Percentiles rank a stretch among this genome's conserved stretches.
Evolutionary conservation across 345 rosid genomes (phyloP).

Genomic region (Mangifera indica): DNA sequence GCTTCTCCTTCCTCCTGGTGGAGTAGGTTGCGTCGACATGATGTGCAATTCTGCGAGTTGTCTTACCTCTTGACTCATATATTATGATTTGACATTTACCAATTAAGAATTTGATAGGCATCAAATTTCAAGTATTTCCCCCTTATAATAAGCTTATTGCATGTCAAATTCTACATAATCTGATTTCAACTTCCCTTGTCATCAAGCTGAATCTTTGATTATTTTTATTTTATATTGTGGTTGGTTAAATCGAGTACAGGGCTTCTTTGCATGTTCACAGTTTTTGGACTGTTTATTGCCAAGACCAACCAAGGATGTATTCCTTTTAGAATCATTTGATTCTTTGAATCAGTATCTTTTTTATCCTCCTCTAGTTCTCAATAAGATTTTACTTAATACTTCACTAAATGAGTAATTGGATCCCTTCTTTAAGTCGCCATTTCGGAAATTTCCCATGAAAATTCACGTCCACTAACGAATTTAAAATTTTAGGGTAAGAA

Average conservation of each 20-base stretch:
- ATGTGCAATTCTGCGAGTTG: neutral
- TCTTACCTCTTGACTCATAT: too few species aligned
- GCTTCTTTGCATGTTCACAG: neutral
- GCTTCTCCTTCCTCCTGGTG: conserved; percentile 45
- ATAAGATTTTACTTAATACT: too few species aligned
- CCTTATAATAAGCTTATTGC: neutral
- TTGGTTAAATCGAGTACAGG: neutral
- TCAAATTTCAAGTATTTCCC: neutral
- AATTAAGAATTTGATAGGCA: neutral
- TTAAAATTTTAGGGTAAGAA: too few species aligned
- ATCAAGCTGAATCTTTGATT: neutral
- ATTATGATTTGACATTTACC: neutral
- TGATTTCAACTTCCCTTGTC: conserved; percentile 1
- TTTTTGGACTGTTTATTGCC: neutral
- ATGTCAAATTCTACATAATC: neutral
- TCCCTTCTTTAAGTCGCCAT: too few species aligned
- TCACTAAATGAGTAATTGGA: too few species aligned
- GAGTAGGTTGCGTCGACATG: conserved; percentile 44
- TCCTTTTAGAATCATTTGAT: too few species aligned
- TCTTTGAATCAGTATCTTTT: too few species aligned
- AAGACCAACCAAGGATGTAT: neutral
- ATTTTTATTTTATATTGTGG: neutral
- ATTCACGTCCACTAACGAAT: too few species aligned
- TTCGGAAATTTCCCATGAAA: too few species aligned
- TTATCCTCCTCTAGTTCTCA: too few species aligned